Conservation (phyloP, 192 early-diverging fungal species). For the Helicostylum pulchrum region DNA sequence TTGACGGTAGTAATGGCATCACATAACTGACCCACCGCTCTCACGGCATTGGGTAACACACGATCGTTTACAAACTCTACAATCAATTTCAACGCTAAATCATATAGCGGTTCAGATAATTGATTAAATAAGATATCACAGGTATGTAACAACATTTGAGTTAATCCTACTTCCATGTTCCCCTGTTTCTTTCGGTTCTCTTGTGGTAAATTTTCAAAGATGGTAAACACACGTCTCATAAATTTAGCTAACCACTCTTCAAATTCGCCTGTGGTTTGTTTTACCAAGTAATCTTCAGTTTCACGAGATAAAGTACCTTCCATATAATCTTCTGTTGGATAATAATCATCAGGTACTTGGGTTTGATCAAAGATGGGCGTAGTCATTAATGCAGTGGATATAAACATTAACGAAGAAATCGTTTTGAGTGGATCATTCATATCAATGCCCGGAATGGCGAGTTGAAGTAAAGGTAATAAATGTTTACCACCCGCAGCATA, state of each 20-base stretch:
- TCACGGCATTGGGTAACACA: constrained; percentile 67
- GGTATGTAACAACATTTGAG: constrained; percentile 55
- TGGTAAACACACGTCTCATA: constrained; percentile 69
- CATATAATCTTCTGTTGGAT: constrained; percentile 34
- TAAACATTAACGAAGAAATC: constrained; percentile 64
- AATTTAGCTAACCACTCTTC: constrained; percentile 87
- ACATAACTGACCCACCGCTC: constrained; percentile 57
- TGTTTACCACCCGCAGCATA: constrained; percentile 87
- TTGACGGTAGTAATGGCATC: constrained; percentile 39
- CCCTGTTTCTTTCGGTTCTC: constrained; percentile 51
- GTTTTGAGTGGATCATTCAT: constrained; percentile 90
- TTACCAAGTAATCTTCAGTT: constrained; percentile 65
- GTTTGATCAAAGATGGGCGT: constrained; percentile 69
- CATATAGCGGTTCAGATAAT: constrained; percentile 61
- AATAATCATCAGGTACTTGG: constrained; percentile 24
- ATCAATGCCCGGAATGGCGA: constrained; percentile 88
- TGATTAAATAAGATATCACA: constrained; percentile 69
- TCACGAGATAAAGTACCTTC: constrained; percentile 51
- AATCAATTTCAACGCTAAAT: constrained; percentile 57
- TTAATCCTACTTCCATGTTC: constrained; percentile 44
- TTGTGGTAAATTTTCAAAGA: constrained; percentile 77
- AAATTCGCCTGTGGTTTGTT: constrained; percentile 76
- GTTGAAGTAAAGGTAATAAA: constrained; percentile 69
- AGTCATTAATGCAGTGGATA: constrained; percentile 58
- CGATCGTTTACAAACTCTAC: constrained; percentile 54